Percentiles rank a stretch among this genome's conserved stretches.
These are phyloP conservation scores for Haberlea rhodopensis DNA, from an alignment of 257 asterid genomes.

Conservation along the genomic window DNA sequence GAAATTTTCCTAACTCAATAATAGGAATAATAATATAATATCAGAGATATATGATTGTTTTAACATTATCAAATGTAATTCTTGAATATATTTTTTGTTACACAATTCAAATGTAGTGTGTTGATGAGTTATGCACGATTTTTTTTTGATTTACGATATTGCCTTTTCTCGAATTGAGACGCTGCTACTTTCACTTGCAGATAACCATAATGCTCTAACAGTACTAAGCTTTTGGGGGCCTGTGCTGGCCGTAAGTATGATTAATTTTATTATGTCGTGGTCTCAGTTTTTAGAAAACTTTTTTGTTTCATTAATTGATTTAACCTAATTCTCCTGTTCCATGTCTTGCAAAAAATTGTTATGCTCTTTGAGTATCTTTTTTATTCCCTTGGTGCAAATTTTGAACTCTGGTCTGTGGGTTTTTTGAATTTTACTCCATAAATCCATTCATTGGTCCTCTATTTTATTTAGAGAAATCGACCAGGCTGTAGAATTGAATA, in stretches of 20 bases:
- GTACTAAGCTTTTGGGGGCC: constrained; percentile 92
- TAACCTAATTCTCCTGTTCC: constrained; percentile 4
- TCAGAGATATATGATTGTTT: not conserved
- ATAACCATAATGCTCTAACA: constrained; percentile 83
- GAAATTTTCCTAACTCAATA: too few relatives aligned
- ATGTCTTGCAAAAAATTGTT: not conserved
- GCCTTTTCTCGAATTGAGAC: constrained; percentile 11
- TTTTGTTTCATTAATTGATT: constrained; percentile 9
- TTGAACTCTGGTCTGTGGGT: not conserved
- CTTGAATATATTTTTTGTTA: not conserved
- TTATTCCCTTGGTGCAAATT: not conserved
- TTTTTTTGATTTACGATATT: constrained; percentile 5
- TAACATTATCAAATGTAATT: constrained; percentile 16
- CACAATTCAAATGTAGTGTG: constrained; percentile 11
- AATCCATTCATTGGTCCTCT: too few relatives aligned
- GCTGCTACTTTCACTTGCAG: constrained; percentile 44
- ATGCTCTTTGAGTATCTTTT: not conserved
- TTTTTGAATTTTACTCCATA: not conserved
- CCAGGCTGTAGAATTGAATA: too few relatives aligned
- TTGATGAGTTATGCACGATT: constrained; percentile 9
- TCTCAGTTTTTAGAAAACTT: constrained; percentile 2
- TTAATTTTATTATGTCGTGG: not conserved
- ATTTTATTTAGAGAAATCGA: too few relatives aligned
- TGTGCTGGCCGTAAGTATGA: constrained; percentile 68
- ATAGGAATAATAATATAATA: too few relatives aligned